Evolutionary conservation across 1,284 basidiomycete genomes (phyloP).

Genomic region (Malassezia obtusa): DNA sequence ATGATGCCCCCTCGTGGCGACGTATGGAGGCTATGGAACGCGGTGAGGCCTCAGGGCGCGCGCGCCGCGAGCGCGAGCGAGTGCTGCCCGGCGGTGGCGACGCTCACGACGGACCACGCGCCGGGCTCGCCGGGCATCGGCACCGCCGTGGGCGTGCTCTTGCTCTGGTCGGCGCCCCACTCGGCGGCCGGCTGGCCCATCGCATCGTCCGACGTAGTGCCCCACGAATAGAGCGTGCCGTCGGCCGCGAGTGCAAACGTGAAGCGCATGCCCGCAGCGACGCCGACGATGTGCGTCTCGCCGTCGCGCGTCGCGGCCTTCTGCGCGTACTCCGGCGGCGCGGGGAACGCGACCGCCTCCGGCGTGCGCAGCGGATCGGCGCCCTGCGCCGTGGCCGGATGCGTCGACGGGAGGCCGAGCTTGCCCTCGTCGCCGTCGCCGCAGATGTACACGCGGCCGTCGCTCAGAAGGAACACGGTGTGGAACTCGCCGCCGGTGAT

Average conservation of each 20-base stretch:
- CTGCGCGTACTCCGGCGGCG: conserved; percentile 48
- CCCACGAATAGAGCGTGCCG: conserved; percentile 77
- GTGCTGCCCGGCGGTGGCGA: conserved; percentile 52
- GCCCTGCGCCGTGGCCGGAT: conserved; percentile 18
- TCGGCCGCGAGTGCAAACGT: conserved; percentile 68
- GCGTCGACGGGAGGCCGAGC: conserved; percentile 26
- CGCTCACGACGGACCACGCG: conserved; percentile 49
- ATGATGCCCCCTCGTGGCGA: background rate
- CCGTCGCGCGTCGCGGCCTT: conserved; percentile 29
- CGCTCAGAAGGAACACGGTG: conserved; percentile 70
- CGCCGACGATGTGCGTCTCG: conserved; percentile 61
- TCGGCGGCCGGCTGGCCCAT: conserved; percentile 49
- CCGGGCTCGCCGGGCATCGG: conserved; percentile 51
- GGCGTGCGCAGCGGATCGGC: conserved; percentile 27
- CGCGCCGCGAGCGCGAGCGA: conserved; percentile 48
- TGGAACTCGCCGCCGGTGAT: conserved; percentile 74
- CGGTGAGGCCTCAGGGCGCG: conserved; percentile 1
- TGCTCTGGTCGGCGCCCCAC: conserved; percentile 49
- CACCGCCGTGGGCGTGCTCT: conserved; percentile 60
- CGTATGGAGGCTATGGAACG: background rate
- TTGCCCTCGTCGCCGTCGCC: conserved; percentile 40
- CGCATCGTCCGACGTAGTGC: conserved; percentile 58
- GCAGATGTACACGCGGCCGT: conserved; percentile 62
- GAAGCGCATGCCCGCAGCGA: conserved; percentile 69
- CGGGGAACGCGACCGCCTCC: conserved; percentile 40